Percentiles rank a stretch among this genome's conserved stretches.
Evolutionary conservation across 768 basidiomycete genomes (phyloP).

Genomic region (Russula brevipes): DNA sequence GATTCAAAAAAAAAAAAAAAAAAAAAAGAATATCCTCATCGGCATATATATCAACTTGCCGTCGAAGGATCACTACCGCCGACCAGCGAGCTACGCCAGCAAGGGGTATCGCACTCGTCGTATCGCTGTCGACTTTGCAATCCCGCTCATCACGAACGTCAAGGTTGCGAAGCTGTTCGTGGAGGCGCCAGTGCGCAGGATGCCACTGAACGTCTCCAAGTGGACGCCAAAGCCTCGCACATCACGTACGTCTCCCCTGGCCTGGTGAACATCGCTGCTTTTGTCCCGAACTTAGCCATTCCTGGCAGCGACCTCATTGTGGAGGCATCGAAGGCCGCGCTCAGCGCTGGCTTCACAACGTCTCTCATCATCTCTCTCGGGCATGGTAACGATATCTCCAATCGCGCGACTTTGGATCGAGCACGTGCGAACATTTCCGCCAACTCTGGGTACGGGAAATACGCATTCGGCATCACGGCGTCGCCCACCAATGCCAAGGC

Average conservation of each 20-base stretch:
- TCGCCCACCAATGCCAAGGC: constrained; percentile 57
- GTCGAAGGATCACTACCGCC: constrained; percentile 94
- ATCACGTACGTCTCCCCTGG: constrained; percentile 88
- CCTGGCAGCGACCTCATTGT: constrained; percentile 54
- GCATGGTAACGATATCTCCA: constrained; percentile 54
- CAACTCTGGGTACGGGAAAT: constrained; percentile 77
- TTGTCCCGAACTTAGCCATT: constrained; percentile 66
- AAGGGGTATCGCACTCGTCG: constrained; percentile 96
- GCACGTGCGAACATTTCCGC: constrained; percentile 56
- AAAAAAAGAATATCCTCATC: no score
- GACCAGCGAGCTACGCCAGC: constrained; percentile 94
- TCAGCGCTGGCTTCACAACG: constrained; percentile 88
- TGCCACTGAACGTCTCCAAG: constrained; percentile 85
- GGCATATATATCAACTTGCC: constrained; percentile 99
- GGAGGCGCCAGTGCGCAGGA: constrained; percentile 84
- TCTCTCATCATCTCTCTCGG: constrained; percentile 74
- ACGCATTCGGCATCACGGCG: constrained; percentile 75
- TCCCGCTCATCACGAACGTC: constrained; percentile 96
- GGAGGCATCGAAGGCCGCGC: constrained; percentile 70
- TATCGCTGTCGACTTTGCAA: constrained; percentile 97
- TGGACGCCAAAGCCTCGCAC: constrained; percentile 95
- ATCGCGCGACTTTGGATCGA: constrained; percentile 60
- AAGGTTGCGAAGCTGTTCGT: constrained; percentile 97
- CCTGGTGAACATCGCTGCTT: constrained; percentile 81
- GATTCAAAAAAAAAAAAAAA: no score